Evolutionary conservation across 139 green algal genomes (phyloP).

Genomic region (Dunaliella sp.): DNA sequence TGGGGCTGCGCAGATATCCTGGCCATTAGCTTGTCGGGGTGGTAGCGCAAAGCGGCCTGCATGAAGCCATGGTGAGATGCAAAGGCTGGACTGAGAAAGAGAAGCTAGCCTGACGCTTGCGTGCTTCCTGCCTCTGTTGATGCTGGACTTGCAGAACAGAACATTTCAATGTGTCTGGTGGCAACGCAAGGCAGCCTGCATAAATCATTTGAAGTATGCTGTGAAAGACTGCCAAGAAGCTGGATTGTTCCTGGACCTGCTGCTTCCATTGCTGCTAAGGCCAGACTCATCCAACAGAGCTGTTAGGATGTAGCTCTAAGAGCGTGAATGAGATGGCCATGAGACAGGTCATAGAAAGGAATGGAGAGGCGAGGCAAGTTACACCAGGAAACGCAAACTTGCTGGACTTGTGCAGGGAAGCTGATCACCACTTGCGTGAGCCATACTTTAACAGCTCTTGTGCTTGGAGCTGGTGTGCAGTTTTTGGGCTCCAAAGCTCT

Average conservation of each 20-base stretch:
- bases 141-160: neutral
- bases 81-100: neutral
- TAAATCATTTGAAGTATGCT: neutral
- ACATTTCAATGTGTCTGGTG: neutral
- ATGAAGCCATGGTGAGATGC: neutral
- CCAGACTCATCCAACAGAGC: too few species aligned
- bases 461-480: too few species aligned
- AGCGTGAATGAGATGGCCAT: neutral
- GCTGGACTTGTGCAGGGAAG: neutral
- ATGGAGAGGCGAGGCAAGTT: neutral
- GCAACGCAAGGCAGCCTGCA: neutral
- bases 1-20: neutral
- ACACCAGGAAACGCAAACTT: neutral
- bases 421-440: neutral
- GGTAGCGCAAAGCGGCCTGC: constrained; percentile 11
- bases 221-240: neutral
- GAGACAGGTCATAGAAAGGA: too few species aligned
- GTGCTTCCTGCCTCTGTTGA: too few species aligned
- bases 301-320: neutral
- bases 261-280: too few species aligned
- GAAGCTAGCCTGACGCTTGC: neutral
- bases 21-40: constrained; percentile 8
- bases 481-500: too few species aligned
- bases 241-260: neutral
- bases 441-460: too few species aligned